Conservation (phyloP, 2,329 filamentous ascomycete species). For the Fusarium nematophilum region DNA sequence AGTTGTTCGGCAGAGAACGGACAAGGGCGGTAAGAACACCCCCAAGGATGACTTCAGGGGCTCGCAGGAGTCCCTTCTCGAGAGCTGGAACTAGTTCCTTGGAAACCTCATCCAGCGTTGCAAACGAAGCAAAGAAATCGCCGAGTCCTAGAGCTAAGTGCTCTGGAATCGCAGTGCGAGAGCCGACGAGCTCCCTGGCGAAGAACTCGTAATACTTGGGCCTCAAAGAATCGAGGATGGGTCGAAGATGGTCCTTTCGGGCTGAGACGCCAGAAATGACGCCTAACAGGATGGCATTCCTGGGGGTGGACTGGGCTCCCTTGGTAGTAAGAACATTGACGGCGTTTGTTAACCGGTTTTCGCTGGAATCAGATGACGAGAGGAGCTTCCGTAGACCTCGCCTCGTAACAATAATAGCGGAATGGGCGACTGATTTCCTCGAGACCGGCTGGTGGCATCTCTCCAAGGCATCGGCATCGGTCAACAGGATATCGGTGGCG, state of each 20-base stretch:
- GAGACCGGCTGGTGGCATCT: constrained; percentile 76
- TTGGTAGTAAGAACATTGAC: constrained; percentile 78
- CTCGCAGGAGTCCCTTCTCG: constrained; percentile 88
- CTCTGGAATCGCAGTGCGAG: constrained; percentile 74
- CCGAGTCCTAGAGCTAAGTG: constrained; percentile 79
- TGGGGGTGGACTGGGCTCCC: constrained; percentile 69
- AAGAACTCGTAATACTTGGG: constrained; percentile 84
- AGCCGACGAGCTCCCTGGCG: constrained; percentile 84
- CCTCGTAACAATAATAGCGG: constrained; percentile 81
- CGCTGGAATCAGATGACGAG: constrained; percentile 63
- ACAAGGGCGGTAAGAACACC: constrained; percentile 82
- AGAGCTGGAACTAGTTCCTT: constrained; percentile 82
- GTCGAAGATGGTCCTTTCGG: constrained; percentile 72
- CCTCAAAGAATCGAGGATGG: constrained; percentile 73
- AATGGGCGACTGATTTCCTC: constrained; percentile 74
- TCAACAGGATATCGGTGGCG: constrained; percentile 72
- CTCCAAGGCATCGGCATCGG: constrained; percentile 80
- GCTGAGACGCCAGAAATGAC: constrained; percentile 88
- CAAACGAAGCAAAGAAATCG: constrained; percentile 86
- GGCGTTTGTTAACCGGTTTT: constrained; percentile 70
- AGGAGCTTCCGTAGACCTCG: constrained; percentile 83
- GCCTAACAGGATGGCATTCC: constrained; percentile 82
- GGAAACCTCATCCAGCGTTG: constrained; percentile 78
- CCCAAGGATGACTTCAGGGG: constrained; percentile 88
- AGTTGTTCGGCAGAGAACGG: constrained; percentile 71